Percentiles rank a stretch among this genome's conserved stretches.
Conservation (phyloP, 202 grass and related monocot species). For the Bolboschoenoplectus hybrid region DNA sequence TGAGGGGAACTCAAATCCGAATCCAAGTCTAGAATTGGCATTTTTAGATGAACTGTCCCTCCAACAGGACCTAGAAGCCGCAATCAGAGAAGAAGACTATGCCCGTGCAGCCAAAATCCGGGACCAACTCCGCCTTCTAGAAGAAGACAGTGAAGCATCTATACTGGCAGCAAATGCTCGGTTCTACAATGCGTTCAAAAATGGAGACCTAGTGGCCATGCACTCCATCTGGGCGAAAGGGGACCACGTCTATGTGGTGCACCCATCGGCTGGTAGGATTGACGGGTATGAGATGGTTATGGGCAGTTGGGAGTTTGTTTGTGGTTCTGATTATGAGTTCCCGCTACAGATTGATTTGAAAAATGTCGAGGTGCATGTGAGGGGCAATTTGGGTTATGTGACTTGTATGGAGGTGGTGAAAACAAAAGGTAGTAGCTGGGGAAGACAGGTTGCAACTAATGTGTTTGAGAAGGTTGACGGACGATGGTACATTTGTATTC, state of each 20-base stretch:
- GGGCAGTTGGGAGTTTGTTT: conserved; percentile 94
- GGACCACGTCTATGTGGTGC: conserved; percentile 79
- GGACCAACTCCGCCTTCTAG: conserved; percentile 61
- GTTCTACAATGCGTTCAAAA: conserved; percentile 80
- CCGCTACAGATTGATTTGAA: conserved; percentile 79
- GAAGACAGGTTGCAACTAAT: conserved; percentile 77
- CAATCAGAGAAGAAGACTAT: conserved; percentile 83
- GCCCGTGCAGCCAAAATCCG: conserved; percentile 54
- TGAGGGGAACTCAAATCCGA: conserved; percentile 53
- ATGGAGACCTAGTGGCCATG: conserved; percentile 71
- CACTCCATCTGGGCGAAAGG: conserved; percentile 67
- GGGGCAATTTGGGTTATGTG: conserved; percentile 67
- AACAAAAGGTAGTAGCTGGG: conserved; percentile 82
- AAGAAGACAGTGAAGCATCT: conserved; percentile 61
- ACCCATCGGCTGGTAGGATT: conserved; percentile 65
- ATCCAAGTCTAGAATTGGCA: conserved; percentile 43
- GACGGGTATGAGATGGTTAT: conserved; percentile 73
- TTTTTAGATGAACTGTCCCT: conserved; percentile 60
- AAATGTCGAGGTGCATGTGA: conserved; percentile 75
- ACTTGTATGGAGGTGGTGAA: conserved; percentile 80
- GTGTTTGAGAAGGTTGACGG: conserved; percentile 74
- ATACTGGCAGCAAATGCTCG: conserved; percentile 58
- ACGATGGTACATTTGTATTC: conserved; percentile 79
- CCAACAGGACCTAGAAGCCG: conserved; percentile 50
- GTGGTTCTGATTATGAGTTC: conserved; percentile 69